Conservation (phyloP, 2,329 filamentous ascomycete genomes). For the Ceratocystiopsis minuta region DNA sequence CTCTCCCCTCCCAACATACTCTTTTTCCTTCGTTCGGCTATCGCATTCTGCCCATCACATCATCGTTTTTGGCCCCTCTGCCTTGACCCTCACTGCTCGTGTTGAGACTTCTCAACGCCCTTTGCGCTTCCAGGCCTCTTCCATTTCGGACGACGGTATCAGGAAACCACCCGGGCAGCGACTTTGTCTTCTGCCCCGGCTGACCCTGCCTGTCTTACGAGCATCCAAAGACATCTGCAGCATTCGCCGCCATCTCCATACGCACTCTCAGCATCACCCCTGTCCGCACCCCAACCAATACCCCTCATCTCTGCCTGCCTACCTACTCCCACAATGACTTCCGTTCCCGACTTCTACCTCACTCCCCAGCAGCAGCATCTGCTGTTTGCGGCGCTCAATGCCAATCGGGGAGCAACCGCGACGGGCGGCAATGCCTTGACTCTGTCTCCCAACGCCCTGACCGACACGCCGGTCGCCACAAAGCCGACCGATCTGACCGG, state of each 20-base stretch:
- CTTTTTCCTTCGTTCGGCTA: background rate
- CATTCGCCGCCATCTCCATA: no score
- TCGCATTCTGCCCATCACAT: background rate
- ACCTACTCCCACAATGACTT: slow-evolving; percentile 35
- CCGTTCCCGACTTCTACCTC: slow-evolving; percentile 42
- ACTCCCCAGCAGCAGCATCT: slow-evolving; percentile 62
- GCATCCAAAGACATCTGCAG: no score
- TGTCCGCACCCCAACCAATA: no score
- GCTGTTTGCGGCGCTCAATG: slow-evolving; percentile 57
- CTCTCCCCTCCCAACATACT: slow-evolving; percentile 4
- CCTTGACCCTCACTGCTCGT: background rate
- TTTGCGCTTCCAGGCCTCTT: no score
- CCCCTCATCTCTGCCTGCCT: no score
- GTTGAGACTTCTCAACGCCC: background rate
- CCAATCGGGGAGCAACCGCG: slow-evolving; percentile 32
- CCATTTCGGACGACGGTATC: no score
- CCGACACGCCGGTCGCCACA: slow-evolving; percentile 28
- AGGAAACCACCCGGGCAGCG: no score
- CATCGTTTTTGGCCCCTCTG: background rate
- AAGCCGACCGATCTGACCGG: slow-evolving; percentile 24
- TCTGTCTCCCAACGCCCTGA: slow-evolving; percentile 30
- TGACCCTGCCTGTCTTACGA: no score
- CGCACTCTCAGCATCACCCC: background rate
- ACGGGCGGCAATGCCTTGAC: slow-evolving; percentile 21
- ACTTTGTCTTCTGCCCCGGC: no score